Evolutionary conservation across 257 asterid species (phyloP).

Genomic region (Pogostemon cablin): DNA sequence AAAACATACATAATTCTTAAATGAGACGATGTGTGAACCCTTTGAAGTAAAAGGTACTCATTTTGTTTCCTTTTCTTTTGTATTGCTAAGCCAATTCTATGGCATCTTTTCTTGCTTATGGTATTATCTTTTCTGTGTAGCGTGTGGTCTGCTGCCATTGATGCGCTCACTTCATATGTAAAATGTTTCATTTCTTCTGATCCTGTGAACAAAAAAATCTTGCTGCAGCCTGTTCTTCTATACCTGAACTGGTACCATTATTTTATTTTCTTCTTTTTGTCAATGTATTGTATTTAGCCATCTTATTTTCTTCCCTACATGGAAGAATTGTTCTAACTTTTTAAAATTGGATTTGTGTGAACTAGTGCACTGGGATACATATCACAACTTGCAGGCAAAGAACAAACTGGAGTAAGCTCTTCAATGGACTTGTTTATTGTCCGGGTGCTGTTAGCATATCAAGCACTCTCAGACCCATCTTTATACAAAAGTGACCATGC

Average conservation of each 20-base stretch:
- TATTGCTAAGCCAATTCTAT: conserved; percentile 14
- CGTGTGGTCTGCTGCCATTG: conserved; percentile 95
- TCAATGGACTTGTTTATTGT: conserved; percentile 62
- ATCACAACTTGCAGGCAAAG: conserved; percentile 71
- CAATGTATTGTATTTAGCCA: conserved; percentile 19
- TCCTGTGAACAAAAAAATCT: conserved; percentile 67
- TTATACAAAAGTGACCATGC: conserved; percentile 85
- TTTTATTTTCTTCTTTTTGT: conserved; percentile 23
- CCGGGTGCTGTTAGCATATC: conserved; percentile 77
- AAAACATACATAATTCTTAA: too few species aligned
- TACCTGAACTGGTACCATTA: conserved; percentile 74
- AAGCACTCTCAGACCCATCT: conserved; percentile 84
- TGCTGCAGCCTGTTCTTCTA: conserved; percentile 89
- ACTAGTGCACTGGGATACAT: conserved; percentile 79
- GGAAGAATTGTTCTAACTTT: conserved; percentile 36
- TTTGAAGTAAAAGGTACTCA: not conserved
- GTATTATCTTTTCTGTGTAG: conserved; percentile 51
- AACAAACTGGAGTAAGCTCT: conserved; percentile 58
- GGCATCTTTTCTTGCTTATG: conserved; percentile 22
- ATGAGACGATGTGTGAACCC: too few species aligned
- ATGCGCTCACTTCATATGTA: conserved; percentile 79
- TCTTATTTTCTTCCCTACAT: conserved; percentile 23
- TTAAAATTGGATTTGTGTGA: conserved; percentile 34
- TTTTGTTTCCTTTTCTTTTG: conserved; percentile 7
- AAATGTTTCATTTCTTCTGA: conserved; percentile 82